These are phyloP conservation scores for Corylus heterophylla DNA, from an alignment of 306 rosid genomes.

Conservation along the genomic window DNA sequence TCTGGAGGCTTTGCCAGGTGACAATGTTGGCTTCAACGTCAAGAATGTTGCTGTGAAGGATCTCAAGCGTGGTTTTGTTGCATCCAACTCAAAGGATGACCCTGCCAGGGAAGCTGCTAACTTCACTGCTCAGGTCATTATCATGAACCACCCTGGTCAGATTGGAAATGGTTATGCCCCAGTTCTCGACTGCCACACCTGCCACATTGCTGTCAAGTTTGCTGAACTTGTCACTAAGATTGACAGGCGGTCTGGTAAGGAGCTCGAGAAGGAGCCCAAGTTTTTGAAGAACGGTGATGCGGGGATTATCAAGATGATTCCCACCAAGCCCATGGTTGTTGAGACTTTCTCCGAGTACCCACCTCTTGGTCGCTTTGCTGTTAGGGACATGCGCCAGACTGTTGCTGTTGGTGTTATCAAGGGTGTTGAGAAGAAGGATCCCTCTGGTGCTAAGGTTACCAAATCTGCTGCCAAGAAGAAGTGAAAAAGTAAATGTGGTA, in stretches of 20 bases:
- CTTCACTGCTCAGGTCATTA: slow-evolving; percentile 44
- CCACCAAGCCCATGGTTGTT: slow-evolving; percentile 51
- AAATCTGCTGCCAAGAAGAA: slow-evolving; percentile 56
- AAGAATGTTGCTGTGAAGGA: too few species aligned
- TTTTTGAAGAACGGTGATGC: slow-evolving; percentile 51
- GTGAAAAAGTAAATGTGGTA: slow-evolving; percentile 23
- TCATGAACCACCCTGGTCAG: slow-evolving; percentile 50
- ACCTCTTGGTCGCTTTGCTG: slow-evolving; percentile 48
- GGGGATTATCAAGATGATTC: slow-evolving; percentile 44
- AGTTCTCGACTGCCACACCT: slow-evolving; percentile 46
- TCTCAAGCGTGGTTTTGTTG: slow-evolving; percentile 22
- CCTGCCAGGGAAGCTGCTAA: slow-evolving; percentile 37
- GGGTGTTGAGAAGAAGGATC: slow-evolving; percentile 57
- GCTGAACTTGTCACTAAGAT: slow-evolving; percentile 37
- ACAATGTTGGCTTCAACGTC: slow-evolving; percentile 3
- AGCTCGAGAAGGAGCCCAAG: slow-evolving; percentile 33
- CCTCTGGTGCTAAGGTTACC: slow-evolving; percentile 58
- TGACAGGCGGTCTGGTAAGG: slow-evolving; percentile 41
- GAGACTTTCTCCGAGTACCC: slow-evolving; percentile 47
- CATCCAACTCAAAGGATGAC: slow-evolving; percentile 39
- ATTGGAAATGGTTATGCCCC: slow-evolving; percentile 43
- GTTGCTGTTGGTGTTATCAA: slow-evolving; percentile 31
- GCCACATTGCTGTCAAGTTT: slow-evolving; percentile 47
- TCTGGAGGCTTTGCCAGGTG: slow-evolving; percentile 36
- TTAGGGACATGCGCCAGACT: slow-evolving; percentile 44